Conservation (phyloP, 805 yeast species). For the Ascoidea rubescens region DNA sequence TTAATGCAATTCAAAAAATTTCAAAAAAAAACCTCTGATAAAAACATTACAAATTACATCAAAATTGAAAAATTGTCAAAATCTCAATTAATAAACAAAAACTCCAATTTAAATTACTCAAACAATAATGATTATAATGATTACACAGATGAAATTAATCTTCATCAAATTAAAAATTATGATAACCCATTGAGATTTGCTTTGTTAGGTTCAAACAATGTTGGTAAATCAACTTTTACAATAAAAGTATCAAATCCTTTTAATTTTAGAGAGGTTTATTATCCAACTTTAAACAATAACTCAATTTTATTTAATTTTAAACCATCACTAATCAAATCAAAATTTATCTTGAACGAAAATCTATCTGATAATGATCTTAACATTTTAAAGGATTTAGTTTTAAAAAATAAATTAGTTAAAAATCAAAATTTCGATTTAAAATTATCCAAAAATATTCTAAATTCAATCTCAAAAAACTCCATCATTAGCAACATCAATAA, state of each 20-base stretch:
- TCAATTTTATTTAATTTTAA: conserved; percentile 42
- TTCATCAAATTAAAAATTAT: conserved; percentile 10
- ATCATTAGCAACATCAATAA: conserved; percentile 13
- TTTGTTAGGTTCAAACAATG: conserved; percentile 41
- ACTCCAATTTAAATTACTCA: not conserved
- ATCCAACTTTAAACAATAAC: conserved; percentile 54
- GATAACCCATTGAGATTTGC: conserved; percentile 40
- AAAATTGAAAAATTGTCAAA: no score
- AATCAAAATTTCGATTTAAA: no score
- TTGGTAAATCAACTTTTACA: conserved; percentile 49
- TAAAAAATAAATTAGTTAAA: no score
- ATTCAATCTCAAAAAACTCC: conserved; percentile 11
- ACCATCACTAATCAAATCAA: conserved; percentile 25
- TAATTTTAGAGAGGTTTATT: conserved; percentile 50
- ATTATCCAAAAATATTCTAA: no score
- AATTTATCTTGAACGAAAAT: conserved; percentile 32
- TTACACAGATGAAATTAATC: not conserved
- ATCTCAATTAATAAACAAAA: no score
- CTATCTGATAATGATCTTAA: conserved; percentile 7
- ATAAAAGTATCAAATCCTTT: conserved; percentile 29
- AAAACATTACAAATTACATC: no score
- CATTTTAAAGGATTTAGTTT: not conserved
- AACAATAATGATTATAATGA: not conserved
- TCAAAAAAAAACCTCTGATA: no score
- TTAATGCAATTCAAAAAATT: no score